Percentiles rank a stretch among this genome's conserved stretches.
These are phyloP conservation scores for Claviceps lovelessii DNA, from an alignment of 2,329 filamentous ascomycete genomes.

Conservation along the genomic window DNA sequence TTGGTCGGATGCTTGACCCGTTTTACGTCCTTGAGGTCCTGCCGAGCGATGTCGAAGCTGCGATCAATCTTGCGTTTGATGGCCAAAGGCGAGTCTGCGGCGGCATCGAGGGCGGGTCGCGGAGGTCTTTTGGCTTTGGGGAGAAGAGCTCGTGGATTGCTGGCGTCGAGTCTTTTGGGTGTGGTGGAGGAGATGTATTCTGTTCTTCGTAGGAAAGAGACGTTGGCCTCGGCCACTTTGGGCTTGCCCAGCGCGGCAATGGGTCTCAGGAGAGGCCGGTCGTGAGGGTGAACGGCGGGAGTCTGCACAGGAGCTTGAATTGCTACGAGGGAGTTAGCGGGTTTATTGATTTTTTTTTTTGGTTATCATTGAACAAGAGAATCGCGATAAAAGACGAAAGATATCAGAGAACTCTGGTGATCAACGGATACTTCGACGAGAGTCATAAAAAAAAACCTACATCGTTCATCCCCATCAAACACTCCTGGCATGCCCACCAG, in stretches of 20 bases:
- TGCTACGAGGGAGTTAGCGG: conserved; percentile 33
- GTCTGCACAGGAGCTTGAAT: conserved; percentile 65
- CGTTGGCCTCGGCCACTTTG: conserved; percentile 58
- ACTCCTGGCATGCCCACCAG: conserved; percentile 88
- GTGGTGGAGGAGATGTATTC: conserved; percentile 71
- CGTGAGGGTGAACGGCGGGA: conserved; percentile 64
- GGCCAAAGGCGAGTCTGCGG: conserved; percentile 47
- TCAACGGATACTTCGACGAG: not conserved
- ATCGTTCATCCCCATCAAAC: conserved; percentile 88
- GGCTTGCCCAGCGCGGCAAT: conserved; percentile 76
- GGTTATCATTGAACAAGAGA: not conserved
- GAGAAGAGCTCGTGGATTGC: conserved; percentile 26
- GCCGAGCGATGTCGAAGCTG: conserved; percentile 41
- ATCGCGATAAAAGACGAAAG: not conserved
- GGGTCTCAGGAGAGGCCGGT: conserved; percentile 70
- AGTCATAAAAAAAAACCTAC: conserved; percentile 32
- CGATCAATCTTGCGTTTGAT: conserved; percentile 55
- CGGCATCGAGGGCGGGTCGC: conserved; percentile 41
- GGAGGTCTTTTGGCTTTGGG: conserved; percentile 18
- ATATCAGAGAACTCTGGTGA: not conserved
- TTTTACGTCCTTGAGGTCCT: conserved; percentile 38
- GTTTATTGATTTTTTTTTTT: too few relatives aligned
- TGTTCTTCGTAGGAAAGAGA: conserved; percentile 88
- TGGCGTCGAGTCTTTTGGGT: conserved; percentile 33
- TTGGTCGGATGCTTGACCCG: conserved; percentile 45